Evolutionary conservation across 2,329 filamentous ascomycete genomes (phyloP).

Genomic region (Sporothrix schenckii): DNA sequence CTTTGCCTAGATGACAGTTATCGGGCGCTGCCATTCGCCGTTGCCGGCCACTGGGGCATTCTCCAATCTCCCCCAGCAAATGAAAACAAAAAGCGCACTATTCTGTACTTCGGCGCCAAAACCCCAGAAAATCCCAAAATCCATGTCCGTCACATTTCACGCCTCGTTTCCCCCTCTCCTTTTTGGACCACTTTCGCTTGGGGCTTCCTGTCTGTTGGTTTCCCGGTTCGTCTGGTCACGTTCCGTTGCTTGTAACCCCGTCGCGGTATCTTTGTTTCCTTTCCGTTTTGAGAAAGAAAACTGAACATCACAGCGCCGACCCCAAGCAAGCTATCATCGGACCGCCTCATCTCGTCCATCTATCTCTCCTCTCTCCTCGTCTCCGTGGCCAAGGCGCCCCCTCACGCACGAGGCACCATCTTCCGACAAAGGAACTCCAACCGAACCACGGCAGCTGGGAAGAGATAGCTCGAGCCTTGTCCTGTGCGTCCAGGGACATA

Average conservation of each 20-base stretch:
- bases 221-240: not conserved
- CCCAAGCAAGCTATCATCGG: conserved; percentile 15
- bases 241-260: not conserved
- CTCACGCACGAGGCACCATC: not conserved
- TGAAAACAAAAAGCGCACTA: conserved; percentile 11
- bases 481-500: conserved; percentile 1
- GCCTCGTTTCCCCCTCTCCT: not conserved
- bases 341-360: conserved; percentile 6
- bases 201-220: not conserved
- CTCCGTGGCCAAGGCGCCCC: not conserved
- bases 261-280: conserved; percentile 30
- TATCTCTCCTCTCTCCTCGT: not conserved
- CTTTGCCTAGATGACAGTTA: not conserved
- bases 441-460: not conserved
- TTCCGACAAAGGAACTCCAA: not conserved
- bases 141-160: conserved; percentile 2
- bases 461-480: not conserved
- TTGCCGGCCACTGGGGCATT: not conserved
- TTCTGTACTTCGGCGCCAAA: not conserved
- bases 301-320: conserved; percentile 6
- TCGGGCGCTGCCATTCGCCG: not conserved
- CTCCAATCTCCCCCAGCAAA: conserved; percentile 7
- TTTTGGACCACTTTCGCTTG: not conserved
- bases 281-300: conserved; percentile 30
- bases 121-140: conserved; percentile 17